phyloP scores from a whole-genome alignment of 1,284 basidiomycete species.

The Violaceomyces palustris region DNA sequence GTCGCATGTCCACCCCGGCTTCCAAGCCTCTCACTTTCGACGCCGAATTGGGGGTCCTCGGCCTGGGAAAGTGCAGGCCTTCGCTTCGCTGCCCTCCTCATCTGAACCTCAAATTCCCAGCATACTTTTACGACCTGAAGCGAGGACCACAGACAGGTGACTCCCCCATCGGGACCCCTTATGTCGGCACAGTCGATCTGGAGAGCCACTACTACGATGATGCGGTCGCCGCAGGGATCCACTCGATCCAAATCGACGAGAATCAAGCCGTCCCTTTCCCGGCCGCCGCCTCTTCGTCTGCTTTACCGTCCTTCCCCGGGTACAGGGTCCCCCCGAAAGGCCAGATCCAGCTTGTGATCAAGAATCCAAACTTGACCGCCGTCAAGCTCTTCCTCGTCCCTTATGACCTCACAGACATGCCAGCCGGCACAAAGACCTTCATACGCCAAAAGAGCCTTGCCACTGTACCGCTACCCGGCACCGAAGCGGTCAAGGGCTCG shows the following conservation, averaged over 20 bases:
- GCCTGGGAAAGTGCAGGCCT: constrained; percentile 25
- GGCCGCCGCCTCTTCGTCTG: too few relatives aligned
- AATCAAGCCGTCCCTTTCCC: too few relatives aligned
- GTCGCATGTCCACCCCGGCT: constrained; percentile 48
- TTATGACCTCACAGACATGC: constrained; percentile 56
- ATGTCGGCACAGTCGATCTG: constrained; percentile 54
- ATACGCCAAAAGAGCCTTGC: constrained; percentile 33
- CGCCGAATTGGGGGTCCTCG: constrained; percentile 52
- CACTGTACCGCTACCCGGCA: background rate
- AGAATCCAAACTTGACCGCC: constrained; percentile 53
- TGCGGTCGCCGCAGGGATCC: too few relatives aligned
- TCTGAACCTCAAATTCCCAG: constrained; percentile 49
- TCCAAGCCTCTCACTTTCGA: constrained; percentile 51
- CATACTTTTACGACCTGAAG: constrained; percentile 49
- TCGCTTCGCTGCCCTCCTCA: constrained; percentile 50
- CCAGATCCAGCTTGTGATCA: constrained; percentile 58
- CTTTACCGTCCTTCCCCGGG: constrained; percentile 54
- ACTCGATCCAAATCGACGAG: too few relatives aligned
- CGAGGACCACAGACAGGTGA: background rate
- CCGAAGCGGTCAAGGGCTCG: constrained; percentile 1
- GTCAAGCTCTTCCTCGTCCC: constrained; percentile 58
- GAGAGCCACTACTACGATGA: constrained; percentile 42
- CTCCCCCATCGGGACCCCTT: constrained; percentile 42
- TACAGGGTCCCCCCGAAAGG: constrained; percentile 57
- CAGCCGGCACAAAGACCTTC: constrained; percentile 40